Conservation (phyloP, 2,329 filamentous ascomycete species). For the Ceratocystis alfenasii region DNA sequence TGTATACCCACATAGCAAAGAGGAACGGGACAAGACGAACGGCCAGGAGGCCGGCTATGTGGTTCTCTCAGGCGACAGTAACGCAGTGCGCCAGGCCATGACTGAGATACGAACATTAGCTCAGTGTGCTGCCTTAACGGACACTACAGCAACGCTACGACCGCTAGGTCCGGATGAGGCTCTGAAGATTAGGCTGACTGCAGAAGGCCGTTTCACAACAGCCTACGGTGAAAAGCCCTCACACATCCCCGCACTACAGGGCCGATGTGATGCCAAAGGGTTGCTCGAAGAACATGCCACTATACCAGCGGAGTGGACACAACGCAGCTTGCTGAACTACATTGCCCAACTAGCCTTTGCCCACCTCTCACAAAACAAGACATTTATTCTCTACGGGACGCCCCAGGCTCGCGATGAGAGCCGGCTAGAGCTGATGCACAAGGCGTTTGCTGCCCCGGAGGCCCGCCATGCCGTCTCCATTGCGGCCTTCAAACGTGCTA, state of each 20-base stretch:
- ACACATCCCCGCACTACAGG: conserved; percentile 26
- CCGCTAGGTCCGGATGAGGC: conserved; percentile 8
- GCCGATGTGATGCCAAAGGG: conserved; percentile 20
- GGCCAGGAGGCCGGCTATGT: conserved; percentile 24
- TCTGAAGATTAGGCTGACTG: neutral
- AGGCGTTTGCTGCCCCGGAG: conserved; percentile 31
- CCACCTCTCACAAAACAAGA: conserved; percentile 29
- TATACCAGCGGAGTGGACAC: conserved; percentile 34
- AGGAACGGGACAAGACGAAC: neutral
- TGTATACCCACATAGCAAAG: conserved; percentile 17
- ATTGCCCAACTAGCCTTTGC: conserved; percentile 33
- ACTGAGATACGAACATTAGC: conserved; percentile 15
- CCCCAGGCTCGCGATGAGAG: conserved; percentile 31
- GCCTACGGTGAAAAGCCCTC: conserved; percentile 15
- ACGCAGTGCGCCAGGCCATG: conserved; percentile 28
- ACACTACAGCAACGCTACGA: conserved; percentile 25
- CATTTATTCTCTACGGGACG: conserved; percentile 30
- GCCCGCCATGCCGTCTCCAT: conserved; percentile 31
- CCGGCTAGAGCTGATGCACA: conserved; percentile 32
- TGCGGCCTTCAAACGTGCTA: conserved; percentile 34
- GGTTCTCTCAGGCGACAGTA: conserved; percentile 29
- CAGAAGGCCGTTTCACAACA: conserved; percentile 19
- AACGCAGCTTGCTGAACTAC: conserved; percentile 33
- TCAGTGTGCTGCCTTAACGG: conserved; percentile 29
- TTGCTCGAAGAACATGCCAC: conserved; percentile 30